phyloP scores from a whole-genome alignment of 2,329 filamentous ascomycete species.

The Phyllosticta ampelicida region DNA sequence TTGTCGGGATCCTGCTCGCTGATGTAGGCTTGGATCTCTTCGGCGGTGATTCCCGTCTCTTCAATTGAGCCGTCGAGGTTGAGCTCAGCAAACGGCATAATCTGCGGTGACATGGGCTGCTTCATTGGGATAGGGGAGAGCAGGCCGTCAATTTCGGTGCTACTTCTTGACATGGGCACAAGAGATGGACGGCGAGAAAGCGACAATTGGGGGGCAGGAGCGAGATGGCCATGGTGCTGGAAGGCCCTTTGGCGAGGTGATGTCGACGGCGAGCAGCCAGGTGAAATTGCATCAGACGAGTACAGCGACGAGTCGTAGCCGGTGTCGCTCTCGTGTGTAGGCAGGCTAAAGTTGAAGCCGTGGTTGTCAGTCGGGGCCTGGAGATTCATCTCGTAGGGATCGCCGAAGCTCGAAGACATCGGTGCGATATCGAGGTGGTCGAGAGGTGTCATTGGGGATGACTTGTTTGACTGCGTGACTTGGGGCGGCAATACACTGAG shows the following conservation, averaged over 20 bases:
- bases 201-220: slow-evolving; percentile 17
- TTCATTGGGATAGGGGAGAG: slow-evolving; percentile 12
- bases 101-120: slow-evolving; percentile 26
- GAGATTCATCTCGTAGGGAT: slow-evolving; percentile 37
- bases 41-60: slow-evolving; percentile 75
- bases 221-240: slow-evolving; percentile 16
- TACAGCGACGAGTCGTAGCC: slow-evolving; percentile 41
- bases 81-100: slow-evolving; percentile 38
- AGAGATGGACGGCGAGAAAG: slow-evolving; percentile 23
- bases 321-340: slow-evolving; percentile 32
- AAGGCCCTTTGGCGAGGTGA: slow-evolving; percentile 27
- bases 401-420: slow-evolving; percentile 50
- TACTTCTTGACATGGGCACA: slow-evolving; percentile 16
- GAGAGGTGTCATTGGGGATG: slow-evolving; percentile 25
- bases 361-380: slow-evolving; percentile 24
- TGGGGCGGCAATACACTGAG: slow-evolving; percentile 46
- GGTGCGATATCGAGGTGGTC: slow-evolving; percentile 42
- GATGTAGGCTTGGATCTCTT: slow-evolving; percentile 51
- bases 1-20: slow-evolving; percentile 34
- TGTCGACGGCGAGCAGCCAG: slow-evolving; percentile 25
- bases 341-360: slow-evolving; percentile 25
- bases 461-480: slow-evolving; percentile 29
- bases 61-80: slow-evolving; percentile 52
- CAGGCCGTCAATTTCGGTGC: slow-evolving; percentile 16
- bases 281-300: slow-evolving; percentile 40